Evolutionary conservation across 2,329 filamentous ascomycete genomes (phyloP), one percentile per base, ranked within the genome.

Genomic region (Monosporascus sp.): DNA sequence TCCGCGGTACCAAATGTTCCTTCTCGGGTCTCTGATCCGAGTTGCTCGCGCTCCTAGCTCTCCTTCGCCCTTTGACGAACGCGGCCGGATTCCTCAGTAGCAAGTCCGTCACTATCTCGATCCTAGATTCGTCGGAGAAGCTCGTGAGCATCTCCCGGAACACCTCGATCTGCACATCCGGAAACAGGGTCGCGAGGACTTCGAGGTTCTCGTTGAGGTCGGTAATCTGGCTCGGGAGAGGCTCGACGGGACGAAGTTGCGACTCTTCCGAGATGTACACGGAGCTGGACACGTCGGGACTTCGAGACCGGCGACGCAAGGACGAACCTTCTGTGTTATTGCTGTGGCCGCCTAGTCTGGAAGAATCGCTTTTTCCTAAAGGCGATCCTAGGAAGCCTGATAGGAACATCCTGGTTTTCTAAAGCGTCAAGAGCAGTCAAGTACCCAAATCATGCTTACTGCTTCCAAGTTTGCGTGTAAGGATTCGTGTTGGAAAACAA

Each of bases 101-200:
- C 48, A 84, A 81, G 65, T 94, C 89, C 14, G 89, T 89, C 27
- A 92, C 85, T 48, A 94, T 78, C 44, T 89, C 85, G 24, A 93
- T 72, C 58, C 88, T 77, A 56, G 88, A 93, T 68, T 92, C 87
- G 61, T 85, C 83, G 62, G 86, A 86, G 65, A 92, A 87, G 63
- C 77, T 87, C 39, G 78, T 72, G 48, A 94, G 81, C 81, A 94
- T 88, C 73, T 93, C 89, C 45, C 89, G 82, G 65, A 94, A 90
- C 18, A 92, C 89, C 60, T 92, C 88, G 54, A 89, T 77, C 68
- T 90, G 86, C n/a, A 92, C 77, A 68, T 92, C 83, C 27, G 89
- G 89, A 59, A 94, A 94, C 8, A 92, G 78, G 47, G 82, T 82
- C 22, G 84, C 82, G 44, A 94, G 79, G 14, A 79, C 82, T 55